Base-by-base conservation (phyloP, 176 grass and related monocot species). In the Aechmea fasciata region DNA sequence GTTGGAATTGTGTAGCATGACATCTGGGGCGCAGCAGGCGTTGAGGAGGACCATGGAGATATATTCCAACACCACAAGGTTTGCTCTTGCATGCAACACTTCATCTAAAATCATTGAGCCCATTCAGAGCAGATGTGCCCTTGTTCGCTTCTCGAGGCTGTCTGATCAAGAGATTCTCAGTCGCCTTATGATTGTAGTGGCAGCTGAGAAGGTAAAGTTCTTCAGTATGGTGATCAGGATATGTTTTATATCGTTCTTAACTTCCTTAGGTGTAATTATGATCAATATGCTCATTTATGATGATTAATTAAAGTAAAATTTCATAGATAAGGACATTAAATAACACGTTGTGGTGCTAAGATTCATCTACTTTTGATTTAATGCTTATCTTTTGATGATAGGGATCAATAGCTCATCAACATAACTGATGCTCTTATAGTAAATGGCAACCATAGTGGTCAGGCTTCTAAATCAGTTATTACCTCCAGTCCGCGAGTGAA, bases 61-160 rank as follows among this genome's bases (percentile, higher is more conserved):
- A 3, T 99, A 99, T 69, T 88, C 94, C 9, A 99, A 90, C 75
- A 99, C 94, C 73, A 99, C 90, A 11, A 78, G 94, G 77, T 99
- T 99, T 8, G 90, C 90, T 64, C 84, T 99, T 11, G 94, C 94
- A 0, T 99, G 94, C 84, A 99, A 99, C 59, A 93, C 90, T 18
- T 99, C 94, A 66, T 99, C 94, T 11, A 99, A 99, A 67, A 99
- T 99, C 71, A 99, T 99, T 14, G 94, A 99, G 63, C 94, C 94
- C 51, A 99, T 99, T 75, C 94, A 99, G 86, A 99, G 94, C 33
- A 85, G 94, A 13, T 99, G 94, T 7, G 90, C 94, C 73, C 85
- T 99, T 70, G 90, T 99, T 52, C 80, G 94, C 11, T 93, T 99
- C 75, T 90, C 94, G 8, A 91, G 94, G 67, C 82, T 99, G 50